Percentiles rank a stretch among this genome's conserved stretches.
phyloP scores from a whole-genome alignment of 2,329 filamentous ascomycete species.

The Claviceps pusilla region DNA sequence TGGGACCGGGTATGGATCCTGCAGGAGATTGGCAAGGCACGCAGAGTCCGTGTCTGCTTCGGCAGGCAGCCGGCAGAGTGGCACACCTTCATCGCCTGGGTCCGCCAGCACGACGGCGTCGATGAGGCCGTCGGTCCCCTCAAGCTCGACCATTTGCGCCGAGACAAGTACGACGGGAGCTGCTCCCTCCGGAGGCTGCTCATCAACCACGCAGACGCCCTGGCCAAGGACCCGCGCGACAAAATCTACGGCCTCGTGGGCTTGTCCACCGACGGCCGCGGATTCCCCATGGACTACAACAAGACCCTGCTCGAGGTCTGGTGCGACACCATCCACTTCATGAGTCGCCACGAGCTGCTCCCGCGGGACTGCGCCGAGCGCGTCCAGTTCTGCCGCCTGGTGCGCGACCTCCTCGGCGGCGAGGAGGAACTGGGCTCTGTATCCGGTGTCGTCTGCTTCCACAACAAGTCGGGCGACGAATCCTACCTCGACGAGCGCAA shows the following conservation, averaged over 20 bases:
- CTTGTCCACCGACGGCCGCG: conserved; percentile 8
- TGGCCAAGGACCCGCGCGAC: conserved; percentile 11
- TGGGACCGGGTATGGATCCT: conserved; percentile 9
- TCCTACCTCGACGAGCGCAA: conserved; percentile 1
- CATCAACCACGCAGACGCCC: conserved; percentile 4
- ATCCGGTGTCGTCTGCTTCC: conserved; percentile 5
- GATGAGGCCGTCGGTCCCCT: conserved; percentile 2
- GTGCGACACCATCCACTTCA: conserved; percentile 10
- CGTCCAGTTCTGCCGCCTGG: conserved; percentile 3
- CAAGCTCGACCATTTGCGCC: conserved; percentile 3
- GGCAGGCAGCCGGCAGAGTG: conserved; percentile 3
- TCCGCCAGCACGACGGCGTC: conserved; percentile 1
- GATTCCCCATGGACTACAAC: conserved; percentile 11
- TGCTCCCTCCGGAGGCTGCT: conserved; percentile 6
- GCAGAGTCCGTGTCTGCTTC: conserved; percentile 6
- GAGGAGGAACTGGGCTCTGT: conserved; percentile 4
- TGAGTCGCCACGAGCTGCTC: conserved; percentile 6
- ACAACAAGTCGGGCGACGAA: too few relatives aligned
- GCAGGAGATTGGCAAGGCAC: conserved; percentile 8
- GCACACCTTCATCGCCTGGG: conserved; percentile 5
- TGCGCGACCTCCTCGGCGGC: conserved; percentile 5
- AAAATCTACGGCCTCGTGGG: conserved; percentile 14
- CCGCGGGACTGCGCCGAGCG: conserved; percentile 1
- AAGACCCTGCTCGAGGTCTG: conserved; percentile 13
- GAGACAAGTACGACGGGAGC: conserved; percentile 7